Evolutionary conservation across 129 eudicot genomes (phyloP), one percentile per base, ranked within the genome.

Genomic region (Centella asiatica): DNA sequence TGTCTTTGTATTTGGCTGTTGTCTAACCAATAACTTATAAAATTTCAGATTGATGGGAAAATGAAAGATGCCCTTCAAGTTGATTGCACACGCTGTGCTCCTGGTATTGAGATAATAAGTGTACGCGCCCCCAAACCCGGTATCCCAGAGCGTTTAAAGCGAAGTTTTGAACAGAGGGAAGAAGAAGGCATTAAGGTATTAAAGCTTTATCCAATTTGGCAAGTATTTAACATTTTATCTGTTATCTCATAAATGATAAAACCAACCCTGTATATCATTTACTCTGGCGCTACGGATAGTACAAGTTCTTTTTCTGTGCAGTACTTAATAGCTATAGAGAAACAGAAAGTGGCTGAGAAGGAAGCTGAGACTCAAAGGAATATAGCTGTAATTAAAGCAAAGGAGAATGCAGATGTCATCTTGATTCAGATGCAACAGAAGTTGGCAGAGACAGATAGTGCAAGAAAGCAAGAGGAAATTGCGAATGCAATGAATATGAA

Each of bases 1-100:
- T n/a, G n/a, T n/a, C n/a, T n/a, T n/a, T n/a, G n/a, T n/a, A n/a
- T n/a, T n/a, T n/a, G n/a, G n/a, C n/a, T n/a, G n/a, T n/a, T n/a
- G n/a, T n/a, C n/a, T n/a, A n/a, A n/a, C n/a, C n/a, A 65, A 71
- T 51, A 67, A 34, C 11, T 27, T 45, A 15, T 33, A 59, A 63
- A 64, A 45, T 70, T 74, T 60, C 85, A 86, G 95, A 83, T 90
- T 53, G 95, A 86, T 77, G 97, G 86, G 37, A 83, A 82, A 66
- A 86, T 90, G 93, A 90, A 83, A 74, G 97, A 90, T 67, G 90
- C 97, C 56, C 93, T 90, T 76, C 97, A 90, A 72, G 89, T 85
- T 44, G 97, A 90, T 68, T 90, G 97, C 80, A 90, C 93, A 19
- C 81, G 83, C 22, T 86, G 86, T 83, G 97, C 95, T 63, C 95